Percentiles rank a stretch among this genome's conserved stretches.
Conservation (phyloP, 345 rosid genomes). For the Brassica carinata region DNA sequence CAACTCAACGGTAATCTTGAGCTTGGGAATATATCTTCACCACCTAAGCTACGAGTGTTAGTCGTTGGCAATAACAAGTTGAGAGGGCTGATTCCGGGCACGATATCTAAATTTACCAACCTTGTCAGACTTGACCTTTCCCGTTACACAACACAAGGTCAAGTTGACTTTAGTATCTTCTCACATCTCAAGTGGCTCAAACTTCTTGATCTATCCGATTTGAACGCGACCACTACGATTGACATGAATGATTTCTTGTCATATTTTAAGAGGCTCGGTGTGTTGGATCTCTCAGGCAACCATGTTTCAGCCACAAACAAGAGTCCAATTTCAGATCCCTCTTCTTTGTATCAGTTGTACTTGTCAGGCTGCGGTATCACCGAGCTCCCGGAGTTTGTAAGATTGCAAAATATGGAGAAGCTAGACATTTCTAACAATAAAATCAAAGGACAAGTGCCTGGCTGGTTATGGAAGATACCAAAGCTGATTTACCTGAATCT, state of each 20-base stretch:
- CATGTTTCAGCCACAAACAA: too few relatives aligned
- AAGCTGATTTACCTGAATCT: background rate
- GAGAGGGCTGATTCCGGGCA: background rate
- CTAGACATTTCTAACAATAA: background rate
- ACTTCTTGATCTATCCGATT: too few relatives aligned
- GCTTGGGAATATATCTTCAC: background rate
- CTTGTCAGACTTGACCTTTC: background rate
- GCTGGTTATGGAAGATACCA: background rate
- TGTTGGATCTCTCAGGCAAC: background rate
- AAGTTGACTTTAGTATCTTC: background rate
- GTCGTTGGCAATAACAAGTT: background rate
- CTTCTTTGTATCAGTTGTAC: accelerated
- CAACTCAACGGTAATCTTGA: background rate
- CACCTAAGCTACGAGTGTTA: background rate
- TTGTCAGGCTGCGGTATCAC: background rate
- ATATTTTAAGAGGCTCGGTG: too few relatives aligned
- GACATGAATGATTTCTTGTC: too few relatives aligned
- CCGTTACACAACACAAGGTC: background rate
- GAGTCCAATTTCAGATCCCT: background rate
- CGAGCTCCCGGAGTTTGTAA: background rate
- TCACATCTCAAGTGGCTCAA: background rate
- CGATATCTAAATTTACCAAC: background rate
- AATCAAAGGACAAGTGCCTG: background rate
- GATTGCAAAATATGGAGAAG: accelerated
- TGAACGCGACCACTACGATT: too few relatives aligned